Evolutionary conservation across 306 rosid species (phyloP), one percentile per base, ranked within the genome.

Genomic region (Oemleria cerasiformis): DNA sequence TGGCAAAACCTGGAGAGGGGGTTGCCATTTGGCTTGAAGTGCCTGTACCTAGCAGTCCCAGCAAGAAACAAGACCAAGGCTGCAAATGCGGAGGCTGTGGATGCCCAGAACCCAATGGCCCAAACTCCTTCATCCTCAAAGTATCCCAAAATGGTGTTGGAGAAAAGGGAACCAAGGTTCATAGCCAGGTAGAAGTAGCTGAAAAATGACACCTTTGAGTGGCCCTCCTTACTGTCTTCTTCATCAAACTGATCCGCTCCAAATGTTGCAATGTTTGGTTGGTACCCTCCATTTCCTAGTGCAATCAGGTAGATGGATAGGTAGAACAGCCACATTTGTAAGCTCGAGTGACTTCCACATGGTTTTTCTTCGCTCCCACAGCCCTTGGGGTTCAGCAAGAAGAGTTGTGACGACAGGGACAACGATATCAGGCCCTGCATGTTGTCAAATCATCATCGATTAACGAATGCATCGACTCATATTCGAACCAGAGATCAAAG

Each of bases 131-230:
- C 89, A 62, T 95, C 99, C 84, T 95, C 99, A 13, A 89, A 86
- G 75, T 88, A 95, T 23, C 78, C 96, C 55, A 95, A 75, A 62
- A 89, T 83, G 81, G 99, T 95, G 86, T 95, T 95, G 73, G 99
- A 95, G 92, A 95, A 89, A 72, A 95, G 93, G 49, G 88, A 84
- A 5, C 99, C 99, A 43, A 89, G 79, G 87, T 95, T 95, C 77
- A 95, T n/a, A 8, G 97, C 97, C 67, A 95, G 88, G 86, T 95
- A 95, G 85, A 88, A 95, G 96, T 91, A 95, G 89, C 99, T 95
- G 68, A 95, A 95, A 80, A 91, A 95, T 19, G 97, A 90, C 70
- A 95, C 96, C 77, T 95, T 95, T 1, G 84, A 84, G 63, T 34
- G 79, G 23, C 96, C 90, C 66, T 95, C 99, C 50, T 63, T 84